Base-by-base conservation (phyloP, 2,329 filamentous ascomycete species). In the Fusarium sp. region DNA sequence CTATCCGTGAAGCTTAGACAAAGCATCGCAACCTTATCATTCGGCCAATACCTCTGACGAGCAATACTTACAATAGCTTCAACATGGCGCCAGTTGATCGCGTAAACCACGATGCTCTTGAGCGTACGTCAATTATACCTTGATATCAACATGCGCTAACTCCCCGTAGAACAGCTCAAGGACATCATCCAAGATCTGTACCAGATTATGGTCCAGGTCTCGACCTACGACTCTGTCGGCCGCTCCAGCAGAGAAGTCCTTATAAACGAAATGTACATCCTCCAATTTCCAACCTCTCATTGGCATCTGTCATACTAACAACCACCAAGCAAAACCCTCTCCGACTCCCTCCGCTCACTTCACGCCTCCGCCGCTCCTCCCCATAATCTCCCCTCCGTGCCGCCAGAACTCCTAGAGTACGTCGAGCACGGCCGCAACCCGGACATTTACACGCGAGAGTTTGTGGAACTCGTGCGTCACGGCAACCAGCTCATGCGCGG, bases 371-470 rank as follows among this genome's bases (percentile, higher is more conserved):
- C 83, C 56, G 74, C 80, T 21, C 77, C 78, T 23, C 79, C 80
- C 14, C 62, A 76, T 67, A 64, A 72, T 21, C 82, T 88, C 39
- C 86, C 86, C 6, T 77, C 76, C 30, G 83, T 90, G 21, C 88
- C 88, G 4, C 85, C 84, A 50, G 88, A 90, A 72, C 83, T 91
- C 14, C 82, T 91, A 62, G 82, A 87, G 73, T 91, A 91, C 79
- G 89, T 91, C 71, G 89, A 91, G 76, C 86, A 88, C 74, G 89
- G 89, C 43, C 88, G 89, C 49, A 91, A 91, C 80, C 89, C 89
- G 4, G 89, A 91, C 78, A 91, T 91, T 70, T 91, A 91, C 82
- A 91, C 89, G 54, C 83, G 89, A 73, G 89, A 91, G 80, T 91
- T 91, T 72, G 88, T 91, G 73, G 89, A 91, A 84, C 82, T 89